phyloP scores from a whole-genome alignment of 805 yeast species.

The Nakazawaea holstii region DNA sequence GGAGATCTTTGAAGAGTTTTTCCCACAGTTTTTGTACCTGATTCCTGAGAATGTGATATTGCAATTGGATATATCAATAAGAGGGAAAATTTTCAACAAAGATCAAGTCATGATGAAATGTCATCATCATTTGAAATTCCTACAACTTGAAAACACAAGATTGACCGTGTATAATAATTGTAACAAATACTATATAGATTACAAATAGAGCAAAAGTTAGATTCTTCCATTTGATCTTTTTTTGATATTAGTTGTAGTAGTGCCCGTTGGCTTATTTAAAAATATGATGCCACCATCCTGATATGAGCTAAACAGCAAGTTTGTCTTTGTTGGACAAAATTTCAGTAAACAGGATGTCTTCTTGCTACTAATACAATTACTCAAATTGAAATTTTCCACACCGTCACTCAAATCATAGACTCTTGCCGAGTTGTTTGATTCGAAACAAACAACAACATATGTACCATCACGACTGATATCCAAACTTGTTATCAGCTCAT shows the following conservation, averaged over 20 bases:
- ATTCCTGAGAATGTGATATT: not conserved
- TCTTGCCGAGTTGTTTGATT: constrained; percentile 28
- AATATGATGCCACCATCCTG: constrained; percentile 6
- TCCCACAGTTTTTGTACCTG: not conserved
- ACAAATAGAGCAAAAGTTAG: not conserved
- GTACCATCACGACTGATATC: constrained; percentile 33
- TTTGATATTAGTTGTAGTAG: not conserved
- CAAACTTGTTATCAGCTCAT: constrained; percentile 35
- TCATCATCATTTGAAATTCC: not conserved
- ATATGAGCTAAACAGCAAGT: constrained; percentile 7
- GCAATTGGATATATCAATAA: not conserved
- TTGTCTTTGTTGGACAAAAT: constrained; percentile 13
- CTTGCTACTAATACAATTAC: constrained; percentile 13
- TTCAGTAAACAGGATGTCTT: constrained; percentile 6
- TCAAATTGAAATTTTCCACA: constrained; percentile 22
- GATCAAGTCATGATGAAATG: not conserved
- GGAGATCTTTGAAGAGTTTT: not conserved
- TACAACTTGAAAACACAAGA: not conserved
- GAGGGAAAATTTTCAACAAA: not conserved
- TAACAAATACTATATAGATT: not conserved
- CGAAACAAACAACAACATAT: constrained; percentile 34
- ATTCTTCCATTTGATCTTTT: not conserved
- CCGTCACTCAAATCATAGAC: constrained; percentile 30
- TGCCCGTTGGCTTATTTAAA: not conserved
- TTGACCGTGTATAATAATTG: constrained; percentile 2